Evolutionary conservation across 2,329 filamentous ascomycete genomes (phyloP), one percentile per base, ranked within the genome.

Genomic region (Thelonectria discophora): DNA sequence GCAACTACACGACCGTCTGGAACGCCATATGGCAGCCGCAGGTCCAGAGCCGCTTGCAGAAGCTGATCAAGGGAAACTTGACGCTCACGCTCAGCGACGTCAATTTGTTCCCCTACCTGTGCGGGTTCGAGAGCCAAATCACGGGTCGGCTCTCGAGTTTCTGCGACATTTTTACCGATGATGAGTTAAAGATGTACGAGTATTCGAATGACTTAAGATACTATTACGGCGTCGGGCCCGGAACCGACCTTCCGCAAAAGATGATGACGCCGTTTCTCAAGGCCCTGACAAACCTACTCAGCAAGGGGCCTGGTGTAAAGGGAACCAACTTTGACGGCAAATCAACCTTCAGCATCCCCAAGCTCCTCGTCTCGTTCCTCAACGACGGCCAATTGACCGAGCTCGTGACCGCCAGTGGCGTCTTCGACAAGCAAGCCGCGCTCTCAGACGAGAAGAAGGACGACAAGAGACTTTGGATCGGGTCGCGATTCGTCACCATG

Each of bases 101-200:
- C 2, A 86, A 90, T 59, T 77, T 88, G 43, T 87, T 91, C 51
- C 87, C 88, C 0, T 90, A 91, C 67, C 79, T 90, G n/a, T 92
- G 89, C 67, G 89, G 87, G 4, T 91, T 89, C 61, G 89, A 92
- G 69, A 87, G 84, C 3, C 88, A 91, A 68, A 90, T 91, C 65
- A 86, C 81, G 0, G 88, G 88, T 1, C 77, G 76, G 2, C 73
- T 85, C 4, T 89, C 86, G 5, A 85, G 87, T 0, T 90, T 86
- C 78, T 91, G 89, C 71, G 77, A 78, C 52, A 79, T 89, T 15
- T 88, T 90, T 68, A 87, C 83, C 3, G 79, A 88, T 34, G 78
- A 85, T 3, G 89, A 91, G 72, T 80, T 89, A 56, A 77, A 82
- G 30, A 76, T 84, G 66, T 91, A 90, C 65, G 87, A 90, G 68